These are phyloP conservation scores for Fraxinus pennsylvanica DNA, from an alignment of 257 asterid species.

Conservation along the genomic window DNA sequence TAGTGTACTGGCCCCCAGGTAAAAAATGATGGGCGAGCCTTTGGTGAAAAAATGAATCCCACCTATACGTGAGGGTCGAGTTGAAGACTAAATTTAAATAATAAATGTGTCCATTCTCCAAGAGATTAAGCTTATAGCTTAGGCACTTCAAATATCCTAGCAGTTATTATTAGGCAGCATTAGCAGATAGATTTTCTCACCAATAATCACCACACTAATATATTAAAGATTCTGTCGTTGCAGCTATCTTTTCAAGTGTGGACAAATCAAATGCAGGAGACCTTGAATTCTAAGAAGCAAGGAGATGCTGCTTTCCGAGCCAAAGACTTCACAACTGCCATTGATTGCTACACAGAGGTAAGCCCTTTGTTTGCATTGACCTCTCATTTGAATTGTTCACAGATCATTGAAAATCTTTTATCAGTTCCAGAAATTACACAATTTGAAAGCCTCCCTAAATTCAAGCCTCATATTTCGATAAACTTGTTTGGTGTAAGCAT, in stretches of 20 bases:
- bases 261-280: slow-evolving; percentile 97
- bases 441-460: background rate
- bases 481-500: background rate
- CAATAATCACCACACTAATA: background rate
- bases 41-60: background rate
- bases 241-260: slow-evolving; percentile 98
- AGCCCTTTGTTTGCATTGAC: background rate
- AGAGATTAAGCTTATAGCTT: background rate
- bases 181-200: background rate
- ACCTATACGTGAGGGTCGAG: background rate
- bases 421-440: too few relatives aligned
- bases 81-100: background rate
- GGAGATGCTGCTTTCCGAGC: slow-evolving; percentile 95
- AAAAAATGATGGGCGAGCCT: background rate
- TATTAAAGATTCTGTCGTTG: slow-evolving; percentile 25
- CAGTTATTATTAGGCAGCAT: background rate
- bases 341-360: slow-evolving; percentile 82
- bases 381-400: background rate
- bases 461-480: background rate
- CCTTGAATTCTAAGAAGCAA: slow-evolving; percentile 80
- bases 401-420: too few relatives aligned
- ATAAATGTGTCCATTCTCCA: background rate
- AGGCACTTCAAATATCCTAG: background rate
- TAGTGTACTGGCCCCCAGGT: background rate
- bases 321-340: slow-evolving; percentile 76